phyloP scores from a whole-genome alignment of 2,329 filamentous ascomycete genomes.

The Reticulascus tulasneorum region DNA sequence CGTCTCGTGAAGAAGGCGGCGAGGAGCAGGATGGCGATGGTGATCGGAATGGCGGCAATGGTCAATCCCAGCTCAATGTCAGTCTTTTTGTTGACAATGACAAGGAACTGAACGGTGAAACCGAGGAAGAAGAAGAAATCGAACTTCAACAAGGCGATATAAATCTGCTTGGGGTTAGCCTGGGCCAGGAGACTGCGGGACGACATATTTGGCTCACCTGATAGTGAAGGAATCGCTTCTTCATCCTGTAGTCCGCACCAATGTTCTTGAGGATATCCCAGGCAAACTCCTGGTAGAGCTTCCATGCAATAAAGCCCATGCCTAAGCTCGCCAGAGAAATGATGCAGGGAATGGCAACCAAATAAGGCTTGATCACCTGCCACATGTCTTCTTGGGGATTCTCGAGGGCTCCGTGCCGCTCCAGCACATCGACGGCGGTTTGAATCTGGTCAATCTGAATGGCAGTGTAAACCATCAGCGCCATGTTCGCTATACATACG shows the following conservation, averaged over 20 bases:
- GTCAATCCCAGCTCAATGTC: slow-evolving; percentile 81
- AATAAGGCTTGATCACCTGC: slow-evolving; percentile 65
- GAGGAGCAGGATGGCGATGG: slow-evolving; percentile 79
- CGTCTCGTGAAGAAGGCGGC: slow-evolving; percentile 81
- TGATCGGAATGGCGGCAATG: slow-evolving; percentile 84
- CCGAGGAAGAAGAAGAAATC: slow-evolving; percentile 99
- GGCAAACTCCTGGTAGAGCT: slow-evolving; percentile 96
- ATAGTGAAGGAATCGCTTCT: slow-evolving; percentile 91
- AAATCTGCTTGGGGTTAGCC: slow-evolving; percentile 59
- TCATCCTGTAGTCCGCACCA: slow-evolving; percentile 93
- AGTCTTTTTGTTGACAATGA: slow-evolving; percentile 71
- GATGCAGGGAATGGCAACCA: slow-evolving; percentile 81
- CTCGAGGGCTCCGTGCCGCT: slow-evolving; percentile 26
- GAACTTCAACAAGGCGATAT: slow-evolving; percentile 95
- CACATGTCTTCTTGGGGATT: slow-evolving; percentile 51
- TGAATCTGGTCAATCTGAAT: slow-evolving; percentile 91
- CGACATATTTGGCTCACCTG: slow-evolving; percentile 58
- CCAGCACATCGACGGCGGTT: slow-evolving; percentile 61
- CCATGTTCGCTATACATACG: slow-evolving; percentile 86
- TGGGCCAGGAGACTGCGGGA: background rate
- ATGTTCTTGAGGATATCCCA: slow-evolving; percentile 99
- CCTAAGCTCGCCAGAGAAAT: slow-evolving; percentile 71
- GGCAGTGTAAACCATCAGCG: slow-evolving; percentile 85
- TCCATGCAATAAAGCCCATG: slow-evolving; percentile 81
- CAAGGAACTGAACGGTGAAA: slow-evolving; percentile 96